These are phyloP conservation scores for Clathrospora elynae DNA, from an alignment of 2,329 filamentous ascomycete genomes.

Conservation along the genomic window DNA sequence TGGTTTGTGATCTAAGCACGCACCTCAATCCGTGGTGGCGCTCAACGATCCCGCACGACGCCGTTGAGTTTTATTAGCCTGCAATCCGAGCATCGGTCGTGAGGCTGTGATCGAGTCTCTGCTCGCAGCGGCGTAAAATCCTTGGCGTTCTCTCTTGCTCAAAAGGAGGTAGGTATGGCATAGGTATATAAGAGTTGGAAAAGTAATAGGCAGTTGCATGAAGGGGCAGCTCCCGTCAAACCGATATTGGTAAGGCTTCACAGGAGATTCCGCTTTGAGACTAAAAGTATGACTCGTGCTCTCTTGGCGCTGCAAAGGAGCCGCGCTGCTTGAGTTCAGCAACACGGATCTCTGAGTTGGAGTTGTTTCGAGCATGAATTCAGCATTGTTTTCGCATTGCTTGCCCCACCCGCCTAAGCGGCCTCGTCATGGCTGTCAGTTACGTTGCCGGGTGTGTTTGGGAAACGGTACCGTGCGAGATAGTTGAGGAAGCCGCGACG, in stretches of 20 bases:
- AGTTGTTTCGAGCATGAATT: slow-evolving; percentile 6
- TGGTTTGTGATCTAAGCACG: slow-evolving; percentile 28
- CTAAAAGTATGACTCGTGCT: slow-evolving; percentile 18
- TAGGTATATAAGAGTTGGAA: too few relatives aligned
- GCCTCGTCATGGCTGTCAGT: not conserved
- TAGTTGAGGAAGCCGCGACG: not conserved
- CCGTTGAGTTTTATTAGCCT: slow-evolving; percentile 30
- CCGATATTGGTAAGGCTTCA: slow-evolving; percentile 5
- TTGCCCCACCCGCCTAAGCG: too few relatives aligned
- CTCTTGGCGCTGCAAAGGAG: slow-evolving; percentile 25
- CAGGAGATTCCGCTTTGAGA: slow-evolving; percentile 7
- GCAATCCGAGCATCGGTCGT: slow-evolving; percentile 10
- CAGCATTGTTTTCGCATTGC: slow-evolving; percentile 3
- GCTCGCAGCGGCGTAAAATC: not conserved
- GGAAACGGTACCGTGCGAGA: not conserved
- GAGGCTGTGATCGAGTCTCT: slow-evolving; percentile 1
- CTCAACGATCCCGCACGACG: slow-evolving; percentile 26
- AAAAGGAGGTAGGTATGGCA: slow-evolving; percentile 6
- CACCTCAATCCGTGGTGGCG: slow-evolving; percentile 20
- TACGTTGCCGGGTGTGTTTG: not conserved
- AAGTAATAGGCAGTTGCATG: slow-evolving; percentile 12
- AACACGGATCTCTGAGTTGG: slow-evolving; percentile 14
- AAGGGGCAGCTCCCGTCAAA: slow-evolving; percentile 9
- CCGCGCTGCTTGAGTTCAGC: slow-evolving; percentile 22
- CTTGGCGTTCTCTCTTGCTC: not conserved